These are phyloP conservation scores for Pholiota microspora DNA, from an alignment of 768 basidiomycete genomes.

Conservation along the genomic window DNA sequence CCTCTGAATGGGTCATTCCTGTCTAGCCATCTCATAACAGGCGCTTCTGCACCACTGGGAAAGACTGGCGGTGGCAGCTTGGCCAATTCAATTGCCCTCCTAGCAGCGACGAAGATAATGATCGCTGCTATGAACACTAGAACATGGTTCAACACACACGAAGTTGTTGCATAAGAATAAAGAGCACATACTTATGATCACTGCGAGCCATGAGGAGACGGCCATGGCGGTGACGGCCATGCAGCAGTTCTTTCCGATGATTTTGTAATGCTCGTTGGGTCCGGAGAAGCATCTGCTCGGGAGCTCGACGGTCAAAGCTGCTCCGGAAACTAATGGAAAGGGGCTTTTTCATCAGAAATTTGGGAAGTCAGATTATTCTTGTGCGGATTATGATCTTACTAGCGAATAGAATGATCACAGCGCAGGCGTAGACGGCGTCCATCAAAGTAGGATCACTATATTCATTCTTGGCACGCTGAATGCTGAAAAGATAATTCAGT, in stretches of 20 bases:
- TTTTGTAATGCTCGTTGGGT: constrained; percentile 20
- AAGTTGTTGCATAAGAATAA: background rate
- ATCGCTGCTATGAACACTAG: constrained; percentile 26
- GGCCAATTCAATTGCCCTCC: constrained; percentile 22
- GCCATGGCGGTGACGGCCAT: constrained; percentile 27
- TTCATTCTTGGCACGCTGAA: constrained; percentile 28
- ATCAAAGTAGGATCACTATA: constrained; percentile 23
- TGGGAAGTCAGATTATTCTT: background rate
- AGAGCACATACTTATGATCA: constrained; percentile 20
- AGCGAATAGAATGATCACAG: constrained; percentile 25
- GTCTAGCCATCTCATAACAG: constrained; percentile 31
- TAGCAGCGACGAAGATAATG: constrained; percentile 23
- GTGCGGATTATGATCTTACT: constrained; percentile 17
- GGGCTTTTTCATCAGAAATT: background rate
- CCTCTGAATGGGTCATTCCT: constrained; percentile 30
- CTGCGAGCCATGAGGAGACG: constrained; percentile 24
- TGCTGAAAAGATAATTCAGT: constrained; percentile 9
- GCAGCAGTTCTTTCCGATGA: constrained; percentile 23
- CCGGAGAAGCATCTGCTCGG: constrained; percentile 25
- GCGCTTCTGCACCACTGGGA: constrained; percentile 23
- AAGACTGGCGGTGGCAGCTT: constrained; percentile 30
- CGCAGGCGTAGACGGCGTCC: constrained; percentile 23
- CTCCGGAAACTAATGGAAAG: constrained; percentile 23
- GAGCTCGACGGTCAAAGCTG: constrained; percentile 25
- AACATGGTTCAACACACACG: background rate